Conservation (phyloP, 2,329 filamentous ascomycete species). For the Epichloe baconii region DNA sequence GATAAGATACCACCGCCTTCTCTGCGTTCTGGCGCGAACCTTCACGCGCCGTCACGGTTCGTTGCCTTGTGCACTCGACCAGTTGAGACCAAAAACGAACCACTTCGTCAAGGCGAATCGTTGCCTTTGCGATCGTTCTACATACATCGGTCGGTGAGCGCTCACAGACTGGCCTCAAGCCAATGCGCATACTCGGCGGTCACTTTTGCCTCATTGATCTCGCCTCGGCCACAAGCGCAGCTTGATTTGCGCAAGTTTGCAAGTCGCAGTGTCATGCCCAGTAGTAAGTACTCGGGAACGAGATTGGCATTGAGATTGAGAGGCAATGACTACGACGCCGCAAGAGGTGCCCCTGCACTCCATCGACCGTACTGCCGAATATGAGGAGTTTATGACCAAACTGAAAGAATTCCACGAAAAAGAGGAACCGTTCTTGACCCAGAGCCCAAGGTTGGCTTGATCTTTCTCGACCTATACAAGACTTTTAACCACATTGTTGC, state of each 20-base stretch:
- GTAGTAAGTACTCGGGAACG: neutral
- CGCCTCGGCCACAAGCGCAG: neutral
- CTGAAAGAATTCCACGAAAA: constrained; percentile 61
- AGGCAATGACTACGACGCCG: constrained; percentile 13
- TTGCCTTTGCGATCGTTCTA: constrained; percentile 12
- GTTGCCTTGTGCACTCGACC: neutral
- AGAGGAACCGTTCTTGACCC: constrained; percentile 68
- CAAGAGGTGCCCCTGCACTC: constrained; percentile 26
- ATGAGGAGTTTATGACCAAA: constrained; percentile 65
- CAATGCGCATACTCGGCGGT: neutral
- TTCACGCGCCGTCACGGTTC: constrained; percentile 3
- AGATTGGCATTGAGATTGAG: neutral
- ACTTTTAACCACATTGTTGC: constrained; percentile 66
- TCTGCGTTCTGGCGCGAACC: constrained; percentile 1
- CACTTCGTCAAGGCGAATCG: constrained; percentile 5
- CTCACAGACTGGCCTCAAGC: neutral
- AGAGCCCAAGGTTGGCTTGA: constrained; percentile 67
- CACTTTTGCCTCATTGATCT: neutral
- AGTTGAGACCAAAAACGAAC: constrained; percentile 1
- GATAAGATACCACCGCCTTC: constrained; percentile 8
- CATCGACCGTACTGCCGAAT: constrained; percentile 54
- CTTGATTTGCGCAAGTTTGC: constrained; percentile 2
- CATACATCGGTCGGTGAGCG: constrained; percentile 1
- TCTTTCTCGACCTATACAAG: constrained; percentile 63
- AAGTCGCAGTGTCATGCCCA: neutral